Conservation (phyloP, 495 filamentous ascomycete species). For the Aspergillus hancockii region DNA sequence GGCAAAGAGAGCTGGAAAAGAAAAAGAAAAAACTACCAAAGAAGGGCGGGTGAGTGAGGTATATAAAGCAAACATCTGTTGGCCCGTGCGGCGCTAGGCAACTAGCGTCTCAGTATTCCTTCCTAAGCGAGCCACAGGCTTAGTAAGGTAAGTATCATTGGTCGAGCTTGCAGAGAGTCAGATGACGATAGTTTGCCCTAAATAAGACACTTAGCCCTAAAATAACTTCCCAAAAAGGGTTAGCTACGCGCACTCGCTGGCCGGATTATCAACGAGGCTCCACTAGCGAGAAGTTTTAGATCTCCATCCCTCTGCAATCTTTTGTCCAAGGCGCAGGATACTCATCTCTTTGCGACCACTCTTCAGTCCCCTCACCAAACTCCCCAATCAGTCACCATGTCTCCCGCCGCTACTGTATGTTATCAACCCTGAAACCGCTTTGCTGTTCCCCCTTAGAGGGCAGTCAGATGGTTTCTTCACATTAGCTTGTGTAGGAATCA, state of each 20-base stretch:
- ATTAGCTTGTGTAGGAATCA: neutral
- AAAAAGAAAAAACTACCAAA: constrained; percentile 46
- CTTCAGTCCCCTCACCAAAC: constrained; percentile 21
- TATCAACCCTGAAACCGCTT: constrained; percentile 67
- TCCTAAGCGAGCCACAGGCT: neutral
- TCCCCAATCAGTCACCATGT: constrained; percentile 48
- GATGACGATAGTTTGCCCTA: constrained; percentile 10
- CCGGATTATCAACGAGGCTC: constrained; percentile 24
- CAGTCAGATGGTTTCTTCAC: constrained; percentile 13
- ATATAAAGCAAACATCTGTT: constrained; percentile 29
- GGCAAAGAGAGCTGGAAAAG: constrained; percentile 60
- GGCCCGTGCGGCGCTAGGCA: constrained; percentile 21
- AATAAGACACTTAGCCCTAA: constrained; percentile 28
- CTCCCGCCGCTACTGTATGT: constrained; percentile 69
- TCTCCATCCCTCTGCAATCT: constrained; percentile 30
- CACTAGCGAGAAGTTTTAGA: constrained; percentile 27
- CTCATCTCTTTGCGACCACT: constrained; percentile 61
- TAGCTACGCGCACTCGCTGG: constrained; percentile 30
- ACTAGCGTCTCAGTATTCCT: constrained; percentile 19
- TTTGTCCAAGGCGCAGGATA: constrained; percentile 56
- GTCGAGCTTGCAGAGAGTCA: neutral
- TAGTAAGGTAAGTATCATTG: constrained; percentile 2
- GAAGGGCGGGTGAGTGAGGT: constrained; percentile 14
- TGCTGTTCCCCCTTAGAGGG: constrained; percentile 67
- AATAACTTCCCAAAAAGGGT: constrained; percentile 21